A percentile compares a stretch with the other conserved stretches of the same genome.
These are phyloP conservation scores for Fraxinus platypoda DNA, from an alignment of 305 asterid species.

Conservation along the genomic window DNA sequence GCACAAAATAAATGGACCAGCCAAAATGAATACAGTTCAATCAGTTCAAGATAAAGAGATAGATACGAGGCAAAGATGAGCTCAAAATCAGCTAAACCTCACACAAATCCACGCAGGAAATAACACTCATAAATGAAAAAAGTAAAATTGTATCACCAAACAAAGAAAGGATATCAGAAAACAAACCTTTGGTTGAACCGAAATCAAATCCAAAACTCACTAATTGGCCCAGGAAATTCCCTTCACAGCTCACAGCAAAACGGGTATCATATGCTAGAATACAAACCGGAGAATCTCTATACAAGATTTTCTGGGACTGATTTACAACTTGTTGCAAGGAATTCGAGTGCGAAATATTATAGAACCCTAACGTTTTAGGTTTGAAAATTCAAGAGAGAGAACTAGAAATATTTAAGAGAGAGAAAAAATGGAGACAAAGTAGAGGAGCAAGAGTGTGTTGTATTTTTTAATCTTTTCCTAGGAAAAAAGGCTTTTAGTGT, in stretches of 20 bases:
- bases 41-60: slow-evolving; percentile 33
- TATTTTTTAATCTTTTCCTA: background rate
- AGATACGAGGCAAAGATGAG: slow-evolving; percentile 20
- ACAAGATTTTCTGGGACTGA: background rate
- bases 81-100: slow-evolving; percentile 37
- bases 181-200: slow-evolving; percentile 31
- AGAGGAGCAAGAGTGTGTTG: slow-evolving; percentile 21
- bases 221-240: slow-evolving; percentile 14
- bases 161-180: background rate
- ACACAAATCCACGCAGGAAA: background rate
- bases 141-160: slow-evolving; percentile 6
- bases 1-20: slow-evolving; percentile 26
- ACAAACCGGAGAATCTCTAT: slow-evolving; percentile 1
- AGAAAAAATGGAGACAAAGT: slow-evolving; percentile 17
- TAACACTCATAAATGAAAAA: background rate
- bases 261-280: slow-evolving; percentile 18
- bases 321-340: slow-evolving; percentile 1
- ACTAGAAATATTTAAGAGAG: slow-evolving; percentile 34
- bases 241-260: slow-evolving; percentile 17
- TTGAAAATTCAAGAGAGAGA: slow-evolving; percentile 32
- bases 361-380: slow-evolving; percentile 45
- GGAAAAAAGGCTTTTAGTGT: background rate
- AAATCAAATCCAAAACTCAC: slow-evolving; percentile 34
- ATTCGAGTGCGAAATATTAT: slow-evolving; percentile 27
- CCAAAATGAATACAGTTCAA: slow-evolving; percentile 26